Conservation (phyloP, 1,284 basidiomycete genomes). For the Tremellales sp. region DNA sequence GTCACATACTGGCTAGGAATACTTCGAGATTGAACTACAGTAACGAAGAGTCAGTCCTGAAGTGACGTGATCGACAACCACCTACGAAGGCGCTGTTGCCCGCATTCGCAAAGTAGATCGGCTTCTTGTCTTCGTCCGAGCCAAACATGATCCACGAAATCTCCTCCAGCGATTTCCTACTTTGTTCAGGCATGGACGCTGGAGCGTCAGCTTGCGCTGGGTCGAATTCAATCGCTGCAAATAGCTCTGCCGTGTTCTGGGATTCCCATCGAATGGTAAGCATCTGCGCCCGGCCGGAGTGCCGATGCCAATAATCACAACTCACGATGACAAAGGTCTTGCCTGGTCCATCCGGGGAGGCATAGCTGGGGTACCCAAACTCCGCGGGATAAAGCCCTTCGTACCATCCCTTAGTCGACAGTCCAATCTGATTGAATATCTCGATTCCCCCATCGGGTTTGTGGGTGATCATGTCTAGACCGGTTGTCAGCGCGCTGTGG, state of each 20-base stretch:
- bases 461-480: slow-evolving; percentile 32
- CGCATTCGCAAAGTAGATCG: slow-evolving; percentile 26
- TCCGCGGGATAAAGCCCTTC: slow-evolving; percentile 16
- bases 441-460: slow-evolving; percentile 20
- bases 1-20: slow-evolving; percentile 20
- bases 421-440: slow-evolving; percentile 13
- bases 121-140: slow-evolving; percentile 8
- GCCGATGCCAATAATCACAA: background rate
- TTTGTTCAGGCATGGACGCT: slow-evolving; percentile 5
- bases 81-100: slow-evolving; percentile 38
- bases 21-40: slow-evolving; percentile 25
- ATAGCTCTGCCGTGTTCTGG: slow-evolving; percentile 38
- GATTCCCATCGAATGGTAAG: background rate
- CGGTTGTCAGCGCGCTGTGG: background rate
- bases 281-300: background rate
- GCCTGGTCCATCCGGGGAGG: slow-evolving; percentile 17
- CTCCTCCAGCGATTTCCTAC: slow-evolving; percentile 20
- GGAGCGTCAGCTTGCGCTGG: slow-evolving; percentile 1
- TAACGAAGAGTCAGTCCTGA: background rate
- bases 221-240: slow-evolving; percentile 29
- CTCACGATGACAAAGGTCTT: slow-evolving; percentile 32
- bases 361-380: slow-evolving; percentile 22
- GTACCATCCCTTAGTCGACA: slow-evolving; percentile 18
- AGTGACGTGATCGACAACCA: background rate
- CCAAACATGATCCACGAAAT: slow-evolving; percentile 24